Conservation (phyloP, 257 asterid species). For the Solanum pennellii region DNA sequence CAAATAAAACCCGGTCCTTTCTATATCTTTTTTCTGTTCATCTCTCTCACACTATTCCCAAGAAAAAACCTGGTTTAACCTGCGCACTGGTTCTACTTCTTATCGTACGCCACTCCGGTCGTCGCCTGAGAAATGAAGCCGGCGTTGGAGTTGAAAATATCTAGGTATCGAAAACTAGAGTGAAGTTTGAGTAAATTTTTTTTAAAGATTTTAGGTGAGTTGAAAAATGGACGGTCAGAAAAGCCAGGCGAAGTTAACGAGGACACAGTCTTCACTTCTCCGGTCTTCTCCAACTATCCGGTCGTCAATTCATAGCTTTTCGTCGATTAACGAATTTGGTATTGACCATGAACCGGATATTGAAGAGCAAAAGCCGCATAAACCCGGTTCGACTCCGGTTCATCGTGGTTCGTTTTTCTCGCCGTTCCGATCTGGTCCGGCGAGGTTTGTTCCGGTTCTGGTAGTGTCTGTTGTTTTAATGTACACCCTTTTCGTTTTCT, state of each 20-base stretch:
- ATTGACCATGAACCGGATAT: slow-evolving; percentile 34
- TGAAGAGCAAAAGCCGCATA: slow-evolving; percentile 93
- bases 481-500: slow-evolving; percentile 49
- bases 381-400: slow-evolving; percentile 14
- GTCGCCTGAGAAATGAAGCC: slow-evolving; percentile 53
- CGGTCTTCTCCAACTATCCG: slow-evolving; percentile 76
- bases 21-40: slow-evolving; percentile 1
- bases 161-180: slow-evolving; percentile 10
- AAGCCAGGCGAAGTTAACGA: slow-evolving; percentile 64
- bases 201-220: neutral
- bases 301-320: slow-evolving; percentile 69
- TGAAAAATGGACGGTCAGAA: slow-evolving; percentile 61
- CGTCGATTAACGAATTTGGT: slow-evolving; percentile 59
- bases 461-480: slow-evolving; percentile 23
- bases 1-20: slow-evolving; percentile 23
- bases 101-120: slow-evolving; percentile 16
- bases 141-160: slow-evolving; percentile 34
- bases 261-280: slow-evolving; percentile 89
- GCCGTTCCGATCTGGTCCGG: neutral
- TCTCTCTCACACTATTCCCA: neutral
- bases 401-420: slow-evolving; percentile 9
- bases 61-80: neutral
- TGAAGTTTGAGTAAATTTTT: neutral
- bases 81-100: neutral
- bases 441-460: slow-evolving; percentile 28